phyloP scores from a whole-genome alignment of 345 rosid species.

The Laguncularia racemosa region DNA sequence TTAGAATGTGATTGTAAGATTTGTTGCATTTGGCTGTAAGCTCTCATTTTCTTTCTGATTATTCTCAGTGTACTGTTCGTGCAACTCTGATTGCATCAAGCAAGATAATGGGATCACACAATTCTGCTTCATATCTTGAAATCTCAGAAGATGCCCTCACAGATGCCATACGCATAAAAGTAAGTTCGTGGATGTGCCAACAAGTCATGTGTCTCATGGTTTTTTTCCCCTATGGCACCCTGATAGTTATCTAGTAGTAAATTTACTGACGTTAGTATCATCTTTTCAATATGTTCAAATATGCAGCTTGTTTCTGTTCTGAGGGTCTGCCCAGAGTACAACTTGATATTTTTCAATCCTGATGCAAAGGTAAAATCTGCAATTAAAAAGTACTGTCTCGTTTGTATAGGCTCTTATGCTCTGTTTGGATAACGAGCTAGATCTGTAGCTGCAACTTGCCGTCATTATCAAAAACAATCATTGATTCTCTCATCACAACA shows the following conservation, averaged over 20 bases:
- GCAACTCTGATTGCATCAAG: conserved; percentile 55
- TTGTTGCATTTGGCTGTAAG: conserved; percentile 3
- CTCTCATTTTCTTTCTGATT: conserved; percentile 16
- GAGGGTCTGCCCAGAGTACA: conserved; percentile 74
- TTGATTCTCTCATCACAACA: too few species aligned
- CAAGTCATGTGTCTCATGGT: conserved; percentile 1
- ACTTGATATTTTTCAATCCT: conserved; percentile 62
- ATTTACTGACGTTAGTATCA: too few species aligned
- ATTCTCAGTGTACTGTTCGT: conserved; percentile 67
- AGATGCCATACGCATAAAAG: conserved; percentile 77
- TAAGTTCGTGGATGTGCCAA: conserved; percentile 11
- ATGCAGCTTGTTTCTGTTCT: conserved; percentile 86
- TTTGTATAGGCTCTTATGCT: not conserved
- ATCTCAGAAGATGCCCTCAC: conserved; percentile 41
- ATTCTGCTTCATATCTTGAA: conserved; percentile 34
- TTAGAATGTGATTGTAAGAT: not conserved
- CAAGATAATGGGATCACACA: conserved; percentile 25
- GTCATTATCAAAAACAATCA: too few species aligned
- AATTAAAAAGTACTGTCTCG: too few species aligned
- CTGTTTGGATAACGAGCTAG: not conserved
- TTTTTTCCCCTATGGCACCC: not conserved
- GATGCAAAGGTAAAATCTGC: conserved; percentile 61
- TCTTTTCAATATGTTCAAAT: too few species aligned
- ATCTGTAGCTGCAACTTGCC: too few species aligned
- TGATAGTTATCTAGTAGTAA: too few species aligned